Conservation (phyloP, 2,329 filamentous ascomycete genomes). For the Penicillium sp. region DNA sequence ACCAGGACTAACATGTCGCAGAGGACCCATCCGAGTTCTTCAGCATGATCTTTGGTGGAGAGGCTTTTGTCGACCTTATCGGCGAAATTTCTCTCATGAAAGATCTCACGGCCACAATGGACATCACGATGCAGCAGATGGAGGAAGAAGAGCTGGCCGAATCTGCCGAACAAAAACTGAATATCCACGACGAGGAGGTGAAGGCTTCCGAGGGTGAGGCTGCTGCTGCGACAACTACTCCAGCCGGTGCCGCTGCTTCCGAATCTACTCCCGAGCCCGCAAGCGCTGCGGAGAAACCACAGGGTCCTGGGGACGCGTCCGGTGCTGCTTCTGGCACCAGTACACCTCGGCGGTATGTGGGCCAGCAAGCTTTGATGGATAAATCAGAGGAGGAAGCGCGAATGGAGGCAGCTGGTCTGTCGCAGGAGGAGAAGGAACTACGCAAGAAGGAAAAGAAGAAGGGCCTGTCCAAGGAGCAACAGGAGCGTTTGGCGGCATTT, state of each 20-base stretch:
- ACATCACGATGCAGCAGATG: slow-evolving; percentile 80
- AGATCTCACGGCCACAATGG: slow-evolving; percentile 95
- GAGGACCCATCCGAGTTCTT: slow-evolving; percentile 96
- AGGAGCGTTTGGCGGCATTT: slow-evolving; percentile 81
- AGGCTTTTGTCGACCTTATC: slow-evolving; percentile 93
- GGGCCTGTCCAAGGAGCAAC: slow-evolving; percentile 81
- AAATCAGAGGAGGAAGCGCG: slow-evolving; percentile 72
- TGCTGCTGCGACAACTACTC: slow-evolving; percentile 28
- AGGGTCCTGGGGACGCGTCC: slow-evolving; percentile 12
- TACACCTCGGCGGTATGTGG: slow-evolving; percentile 53
- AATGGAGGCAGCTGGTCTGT: slow-evolving; percentile 58
- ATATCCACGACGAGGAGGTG: slow-evolving; percentile 43
- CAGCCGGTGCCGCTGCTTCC: slow-evolving; percentile 52
- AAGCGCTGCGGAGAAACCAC: slow-evolving; percentile 5
- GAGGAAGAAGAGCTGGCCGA: slow-evolving; percentile 62
- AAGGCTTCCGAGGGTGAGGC: slow-evolving; percentile 40
- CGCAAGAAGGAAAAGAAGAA: slow-evolving; percentile 86
- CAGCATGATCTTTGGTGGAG: slow-evolving; percentile 94
- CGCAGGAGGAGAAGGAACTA: slow-evolving; percentile 67
- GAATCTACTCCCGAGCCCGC: slow-evolving; percentile 40
- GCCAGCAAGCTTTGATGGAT: slow-evolving; percentile 82
- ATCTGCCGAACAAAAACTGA: slow-evolving; percentile 45
- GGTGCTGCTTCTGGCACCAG: slow-evolving; percentile 38
- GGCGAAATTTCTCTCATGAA: slow-evolving; percentile 99
- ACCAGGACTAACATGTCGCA: slow-evolving; percentile 21